phyloP scores from a whole-genome alignment of 2,329 filamentous ascomycete species.

The Claviceps lovelessii region DNA sequence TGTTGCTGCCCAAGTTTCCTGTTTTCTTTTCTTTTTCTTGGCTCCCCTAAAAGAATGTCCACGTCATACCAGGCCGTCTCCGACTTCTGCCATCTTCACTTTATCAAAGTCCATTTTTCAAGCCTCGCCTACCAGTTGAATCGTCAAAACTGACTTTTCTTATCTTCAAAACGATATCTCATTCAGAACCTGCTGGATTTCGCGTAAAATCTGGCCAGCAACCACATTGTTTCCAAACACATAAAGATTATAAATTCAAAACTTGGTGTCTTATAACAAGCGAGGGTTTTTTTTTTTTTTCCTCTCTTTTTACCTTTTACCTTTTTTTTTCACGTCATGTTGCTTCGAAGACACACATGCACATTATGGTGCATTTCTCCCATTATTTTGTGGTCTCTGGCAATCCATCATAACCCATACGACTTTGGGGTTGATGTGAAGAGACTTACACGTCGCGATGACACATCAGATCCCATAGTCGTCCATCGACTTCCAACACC shows the following conservation, averaged over 20 bases:
- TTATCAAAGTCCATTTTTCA: neutral
- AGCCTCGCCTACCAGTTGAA: neutral
- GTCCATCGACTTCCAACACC: slow-evolving; percentile 27
- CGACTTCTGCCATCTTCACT: neutral
- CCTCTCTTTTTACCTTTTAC: neutral
- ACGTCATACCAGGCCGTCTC: neutral
- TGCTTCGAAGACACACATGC: neutral
- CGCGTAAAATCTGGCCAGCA: neutral
- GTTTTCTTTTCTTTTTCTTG: neutral
- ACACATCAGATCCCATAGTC: slow-evolving; percentile 22
- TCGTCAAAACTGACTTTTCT: neutral
- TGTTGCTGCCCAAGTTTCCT: neutral
- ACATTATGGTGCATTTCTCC: neutral
- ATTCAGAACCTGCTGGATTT: neutral
- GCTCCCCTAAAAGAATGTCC: neutral
- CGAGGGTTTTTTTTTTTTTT: neutral
- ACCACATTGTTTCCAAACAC: neutral
- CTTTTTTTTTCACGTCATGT: slow-evolving; percentile 2
- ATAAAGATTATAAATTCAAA: neutral
- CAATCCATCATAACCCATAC: slow-evolving; percentile 21
- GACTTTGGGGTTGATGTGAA: slow-evolving; percentile 36
- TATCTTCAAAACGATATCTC: neutral
- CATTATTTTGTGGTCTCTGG: slow-evolving; percentile 3
- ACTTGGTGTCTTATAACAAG: too few species aligned
- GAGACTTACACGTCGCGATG: slow-evolving; percentile 26